Evolutionary conservation across 805 yeast genomes (phyloP).

Genomic region (Barnettozyma siamensis): DNA sequence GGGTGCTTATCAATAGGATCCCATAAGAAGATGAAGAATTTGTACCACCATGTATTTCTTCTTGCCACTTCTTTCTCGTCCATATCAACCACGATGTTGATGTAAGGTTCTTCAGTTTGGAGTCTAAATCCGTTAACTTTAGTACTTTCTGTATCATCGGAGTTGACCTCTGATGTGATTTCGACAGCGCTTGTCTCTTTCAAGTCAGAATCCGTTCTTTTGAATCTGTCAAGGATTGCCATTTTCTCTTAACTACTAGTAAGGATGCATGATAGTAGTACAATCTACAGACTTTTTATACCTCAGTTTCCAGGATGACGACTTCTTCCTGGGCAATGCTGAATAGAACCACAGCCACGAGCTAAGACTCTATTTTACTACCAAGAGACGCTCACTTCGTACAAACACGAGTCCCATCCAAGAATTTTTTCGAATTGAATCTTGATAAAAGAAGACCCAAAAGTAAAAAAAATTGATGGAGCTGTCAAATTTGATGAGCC

Average conservation of each 20-base stretch:
- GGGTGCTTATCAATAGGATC: constrained; percentile 18
- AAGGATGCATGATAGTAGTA: too few relatives aligned
- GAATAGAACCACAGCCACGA: not conserved
- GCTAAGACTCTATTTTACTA: not conserved
- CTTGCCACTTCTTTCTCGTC: constrained; percentile 6
- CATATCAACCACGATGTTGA: constrained; percentile 7
- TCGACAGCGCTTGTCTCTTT: constrained; percentile 1
- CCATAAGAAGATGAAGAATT: constrained; percentile 8
- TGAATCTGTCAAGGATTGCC: constrained; percentile 2
- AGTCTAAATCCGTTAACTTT: constrained; percentile 9
- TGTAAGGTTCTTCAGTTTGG: constrained; percentile 9
- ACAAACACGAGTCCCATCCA: too few relatives aligned
- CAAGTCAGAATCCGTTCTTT: not conserved
- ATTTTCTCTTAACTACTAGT: too few relatives aligned
- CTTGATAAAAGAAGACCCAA: too few relatives aligned
- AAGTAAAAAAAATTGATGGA: too few relatives aligned
- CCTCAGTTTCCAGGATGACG: too few relatives aligned
- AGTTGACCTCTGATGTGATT: not conserved
- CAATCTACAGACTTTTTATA: too few relatives aligned
- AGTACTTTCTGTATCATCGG: constrained; percentile 1
- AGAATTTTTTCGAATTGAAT: too few relatives aligned
- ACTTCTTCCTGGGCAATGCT: not conserved
- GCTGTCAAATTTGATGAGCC: too few relatives aligned
- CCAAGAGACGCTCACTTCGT: too few relatives aligned
- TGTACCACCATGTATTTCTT: constrained; percentile 14